These are phyloP conservation scores for Friedmanniomyces simplex DNA, from an alignment of 495 filamentous ascomycete genomes.

Conservation along the genomic window DNA sequence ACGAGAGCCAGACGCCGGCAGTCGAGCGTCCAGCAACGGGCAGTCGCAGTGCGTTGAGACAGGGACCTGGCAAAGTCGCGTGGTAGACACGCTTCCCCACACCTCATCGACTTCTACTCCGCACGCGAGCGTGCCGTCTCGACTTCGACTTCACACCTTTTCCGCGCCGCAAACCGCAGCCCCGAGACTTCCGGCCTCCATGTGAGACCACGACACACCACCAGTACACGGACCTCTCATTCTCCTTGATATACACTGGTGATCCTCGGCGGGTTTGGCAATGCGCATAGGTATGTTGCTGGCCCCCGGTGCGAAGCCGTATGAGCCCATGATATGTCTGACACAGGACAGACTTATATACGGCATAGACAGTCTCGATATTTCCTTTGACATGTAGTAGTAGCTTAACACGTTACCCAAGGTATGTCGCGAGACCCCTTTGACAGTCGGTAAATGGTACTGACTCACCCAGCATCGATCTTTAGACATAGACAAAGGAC, in stretches of 20 bases:
- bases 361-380: conserved; percentile 1
- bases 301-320: not conserved
- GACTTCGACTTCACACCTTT: not conserved
- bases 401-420: conserved; percentile 2
- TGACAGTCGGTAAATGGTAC: too few relatives aligned
- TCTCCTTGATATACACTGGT: conserved; percentile 10
- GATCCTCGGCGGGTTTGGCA: not conserved
- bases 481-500: conserved; percentile 16
- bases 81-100: conserved; percentile 1
- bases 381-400: conserved; percentile 12
- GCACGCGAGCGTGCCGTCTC: not conserved
- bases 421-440: too few relatives aligned
- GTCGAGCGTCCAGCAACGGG: not conserved
- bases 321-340: not conserved
- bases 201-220: conserved; percentile 5
- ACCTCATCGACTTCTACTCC: conserved; percentile 3
- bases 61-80: not conserved
- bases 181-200: not conserved
- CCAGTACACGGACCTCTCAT: not conserved
- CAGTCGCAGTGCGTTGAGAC: not conserved
- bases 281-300: conserved; percentile 16
- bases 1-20: not conserved
- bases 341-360: conserved; percentile 5
- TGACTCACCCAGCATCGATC: not conserved
- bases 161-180: not conserved